Percentiles rank a stretch among this genome's conserved stretches.
Conservation (phyloP, 495 filamentous ascomycete species). For the Cercophora newfieldiana region DNA sequence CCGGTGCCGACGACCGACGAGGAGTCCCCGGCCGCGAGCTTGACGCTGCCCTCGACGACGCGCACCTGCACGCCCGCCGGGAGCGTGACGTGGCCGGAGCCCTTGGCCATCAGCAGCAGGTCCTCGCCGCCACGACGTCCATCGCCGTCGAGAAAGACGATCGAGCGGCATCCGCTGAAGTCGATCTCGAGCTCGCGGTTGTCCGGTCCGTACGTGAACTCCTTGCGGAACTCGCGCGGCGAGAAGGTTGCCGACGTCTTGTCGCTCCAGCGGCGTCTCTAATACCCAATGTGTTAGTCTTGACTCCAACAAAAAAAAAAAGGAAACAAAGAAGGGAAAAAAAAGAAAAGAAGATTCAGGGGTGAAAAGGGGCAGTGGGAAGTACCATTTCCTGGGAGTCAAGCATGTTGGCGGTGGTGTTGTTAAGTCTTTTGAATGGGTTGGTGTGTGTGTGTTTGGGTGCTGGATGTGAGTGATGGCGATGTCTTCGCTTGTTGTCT, state of each 20-base stretch:
- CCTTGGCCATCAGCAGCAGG: constrained; percentile 23
- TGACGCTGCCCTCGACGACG: constrained; percentile 24
- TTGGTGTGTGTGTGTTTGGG: background rate
- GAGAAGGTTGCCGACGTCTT: constrained; percentile 22
- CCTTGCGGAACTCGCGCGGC: constrained; percentile 5
- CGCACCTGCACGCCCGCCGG: constrained; percentile 27
- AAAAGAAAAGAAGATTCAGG: background rate
- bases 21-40: background rate
- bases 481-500: background rate
- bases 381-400: constrained; percentile 10
- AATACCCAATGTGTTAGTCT: constrained; percentile 12
- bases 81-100: constrained; percentile 31
- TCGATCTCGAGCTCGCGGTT: constrained; percentile 28
- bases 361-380: background rate
- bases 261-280: constrained; percentile 28
- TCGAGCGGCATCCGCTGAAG: constrained; percentile 26
- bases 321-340: no score
- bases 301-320: no score
- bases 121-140: constrained; percentile 16
- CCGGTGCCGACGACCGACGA: constrained; percentile 14
- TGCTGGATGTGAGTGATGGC: background rate
- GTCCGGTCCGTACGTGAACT: constrained; percentile 16
- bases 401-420: constrained; percentile 10
- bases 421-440: background rate
- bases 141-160: constrained; percentile 25